Evolutionary conservation across 306 rosid genomes (phyloP).

Genomic region (Oxytropis ochrocephala): DNA sequence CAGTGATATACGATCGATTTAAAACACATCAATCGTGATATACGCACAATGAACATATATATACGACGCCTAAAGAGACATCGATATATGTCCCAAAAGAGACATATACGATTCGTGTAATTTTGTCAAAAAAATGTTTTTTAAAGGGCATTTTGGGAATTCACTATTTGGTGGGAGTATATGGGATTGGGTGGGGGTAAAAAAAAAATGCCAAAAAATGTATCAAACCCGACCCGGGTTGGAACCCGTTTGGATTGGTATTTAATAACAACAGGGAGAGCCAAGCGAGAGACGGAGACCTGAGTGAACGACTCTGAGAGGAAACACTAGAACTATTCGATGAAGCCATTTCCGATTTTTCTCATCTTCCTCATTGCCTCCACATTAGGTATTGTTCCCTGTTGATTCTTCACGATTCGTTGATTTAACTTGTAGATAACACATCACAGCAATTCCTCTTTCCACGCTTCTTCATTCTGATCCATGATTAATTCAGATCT

Average conservation of each 20-base stretch:
- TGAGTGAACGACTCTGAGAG: neutral
- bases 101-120: no score
- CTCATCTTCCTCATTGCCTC: conserved; percentile 34
- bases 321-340: neutral
- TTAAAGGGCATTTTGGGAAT: no score
- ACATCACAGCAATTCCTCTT: neutral
- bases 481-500: conserved; percentile 12
- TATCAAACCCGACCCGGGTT: neutral
- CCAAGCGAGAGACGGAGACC: neutral
- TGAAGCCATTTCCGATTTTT: conserved; percentile 32
- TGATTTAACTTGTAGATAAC: neutral
- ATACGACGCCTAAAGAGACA: no score
- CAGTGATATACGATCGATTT: no score
- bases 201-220: neutral
- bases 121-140: no score
- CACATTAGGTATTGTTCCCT: conserved; percentile 31
- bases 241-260: neutral
- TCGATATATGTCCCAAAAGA: no score
- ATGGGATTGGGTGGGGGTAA: no score
- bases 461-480: neutral
- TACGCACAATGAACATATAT: no score
- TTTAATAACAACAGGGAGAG: neutral
- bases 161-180: no score
- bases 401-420: neutral
- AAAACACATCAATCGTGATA: no score